These are phyloP conservation scores for Wallacemonas collosoma DNA, from an alignment of 208 protist species.

Conservation along the genomic window DNA sequence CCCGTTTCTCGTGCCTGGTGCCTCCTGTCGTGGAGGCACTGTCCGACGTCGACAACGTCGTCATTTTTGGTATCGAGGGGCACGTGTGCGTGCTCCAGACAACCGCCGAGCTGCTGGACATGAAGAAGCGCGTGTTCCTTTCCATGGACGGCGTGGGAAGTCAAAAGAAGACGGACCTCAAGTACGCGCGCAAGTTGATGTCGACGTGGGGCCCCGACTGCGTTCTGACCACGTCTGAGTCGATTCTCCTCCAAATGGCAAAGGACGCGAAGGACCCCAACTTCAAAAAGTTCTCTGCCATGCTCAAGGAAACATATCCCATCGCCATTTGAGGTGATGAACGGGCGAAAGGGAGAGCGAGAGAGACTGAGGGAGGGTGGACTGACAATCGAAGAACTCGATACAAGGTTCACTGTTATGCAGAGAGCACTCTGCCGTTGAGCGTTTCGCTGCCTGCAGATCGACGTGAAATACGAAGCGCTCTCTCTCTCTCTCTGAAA, in stretches of 20 bases:
- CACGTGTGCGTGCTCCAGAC: constrained; percentile 87
- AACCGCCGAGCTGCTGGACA: constrained; percentile 62
- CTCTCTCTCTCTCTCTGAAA: too few relatives aligned
- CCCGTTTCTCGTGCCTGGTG: constrained; percentile 52
- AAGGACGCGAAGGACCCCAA: constrained; percentile 61
- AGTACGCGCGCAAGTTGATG: constrained; percentile 65
- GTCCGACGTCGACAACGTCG: constrained; percentile 56
- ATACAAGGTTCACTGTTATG: too few relatives aligned
- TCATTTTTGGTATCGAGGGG: constrained; percentile 81
- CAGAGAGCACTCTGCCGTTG: too few relatives aligned
- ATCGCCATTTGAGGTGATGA: not conserved
- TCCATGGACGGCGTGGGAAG: constrained; percentile 73
- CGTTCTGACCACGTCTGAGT: constrained; percentile 71
- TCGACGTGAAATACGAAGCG: too few relatives aligned
- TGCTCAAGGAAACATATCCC: constrained; percentile 51
- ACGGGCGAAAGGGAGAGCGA: too few relatives aligned
- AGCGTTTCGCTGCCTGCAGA: too few relatives aligned
- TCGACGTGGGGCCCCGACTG: constrained; percentile 54
- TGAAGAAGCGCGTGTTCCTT: constrained; percentile 71
- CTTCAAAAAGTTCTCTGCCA: constrained; percentile 69
- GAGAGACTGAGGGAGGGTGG: too few relatives aligned
- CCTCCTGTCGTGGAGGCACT: constrained; percentile 55
- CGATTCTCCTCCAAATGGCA: constrained; percentile 71
- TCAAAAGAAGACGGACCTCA: constrained; percentile 64
- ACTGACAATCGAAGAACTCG: too few relatives aligned